phyloP scores from a whole-genome alignment of 2,329 filamentous ascomycete species.

The Neophaeococcomyces mojaviensis region DNA sequence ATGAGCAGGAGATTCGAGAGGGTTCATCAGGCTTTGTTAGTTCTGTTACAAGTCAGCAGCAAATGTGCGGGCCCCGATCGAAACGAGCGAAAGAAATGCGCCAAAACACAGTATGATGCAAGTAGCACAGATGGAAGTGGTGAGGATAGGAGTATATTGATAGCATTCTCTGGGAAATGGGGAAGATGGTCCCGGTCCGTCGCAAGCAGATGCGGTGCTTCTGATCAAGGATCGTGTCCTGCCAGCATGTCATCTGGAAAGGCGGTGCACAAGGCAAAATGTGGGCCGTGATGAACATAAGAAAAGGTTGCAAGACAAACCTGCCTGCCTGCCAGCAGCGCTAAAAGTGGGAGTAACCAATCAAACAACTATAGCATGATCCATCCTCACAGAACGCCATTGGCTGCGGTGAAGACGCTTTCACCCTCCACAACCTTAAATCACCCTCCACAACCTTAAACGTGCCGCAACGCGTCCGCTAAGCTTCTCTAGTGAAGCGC shows the following conservation, averaged over 20 bases:
- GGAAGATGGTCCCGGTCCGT: too few species aligned
- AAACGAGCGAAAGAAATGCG: not conserved
- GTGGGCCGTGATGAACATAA: too few species aligned
- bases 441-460: too few species aligned
- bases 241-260: not conserved
- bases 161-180: not conserved
- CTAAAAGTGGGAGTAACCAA: constrained; percentile 1
- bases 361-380: not conserved
- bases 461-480: too few species aligned
- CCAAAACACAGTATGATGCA: constrained; percentile 1
- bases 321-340: too few species aligned
- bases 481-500: too few species aligned
- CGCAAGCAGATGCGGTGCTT: not conserved
- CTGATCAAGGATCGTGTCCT: not conserved
- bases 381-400: not conserved
- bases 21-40: not conserved
- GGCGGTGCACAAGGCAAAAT: too few species aligned
- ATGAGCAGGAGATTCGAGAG: not conserved
- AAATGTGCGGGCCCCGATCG: not conserved
- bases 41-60: not conserved
- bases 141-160: not conserved
- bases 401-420: not conserved
- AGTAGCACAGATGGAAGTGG: not conserved
- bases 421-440: not conserved
- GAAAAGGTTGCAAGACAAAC: too few species aligned